Percentiles rank a stretch among this genome's conserved stretches.
These are phyloP conservation scores for Batrachochytrium dendrobatidis DNA, from an alignment of 371 early-diverging fungal species.

Conservation along the genomic window DNA sequence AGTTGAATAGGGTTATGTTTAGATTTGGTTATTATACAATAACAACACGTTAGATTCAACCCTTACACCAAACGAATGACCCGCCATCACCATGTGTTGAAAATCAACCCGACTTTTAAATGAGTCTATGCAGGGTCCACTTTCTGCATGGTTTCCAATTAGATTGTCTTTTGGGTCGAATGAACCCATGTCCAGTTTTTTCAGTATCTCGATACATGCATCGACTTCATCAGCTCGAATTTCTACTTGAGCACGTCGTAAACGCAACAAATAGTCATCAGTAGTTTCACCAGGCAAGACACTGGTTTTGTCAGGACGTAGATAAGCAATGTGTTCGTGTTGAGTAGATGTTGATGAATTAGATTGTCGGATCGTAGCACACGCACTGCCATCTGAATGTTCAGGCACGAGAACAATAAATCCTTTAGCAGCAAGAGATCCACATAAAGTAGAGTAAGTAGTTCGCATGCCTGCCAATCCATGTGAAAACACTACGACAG, in stretches of 20 bases:
- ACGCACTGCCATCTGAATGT: conserved; percentile 46
- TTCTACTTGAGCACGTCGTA: conserved; percentile 34
- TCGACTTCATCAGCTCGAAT: conserved; percentile 35
- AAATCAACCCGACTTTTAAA: conserved; percentile 38
- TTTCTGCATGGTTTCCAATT: not conserved
- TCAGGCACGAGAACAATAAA: conserved; percentile 49
- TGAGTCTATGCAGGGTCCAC: not conserved
- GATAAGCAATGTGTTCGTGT: conserved; percentile 12
- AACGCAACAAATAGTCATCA: conserved; percentile 14
- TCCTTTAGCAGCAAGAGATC: conserved; percentile 43
- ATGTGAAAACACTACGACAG: conserved; percentile 12
- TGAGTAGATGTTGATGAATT: conserved; percentile 12
- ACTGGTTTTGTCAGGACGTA: conserved; percentile 4
- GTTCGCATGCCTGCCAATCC: conserved; percentile 43
- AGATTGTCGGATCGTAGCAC: conserved; percentile 19
- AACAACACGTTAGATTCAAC: not conserved
- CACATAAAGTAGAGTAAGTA: conserved; percentile 40
- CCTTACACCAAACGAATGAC: conserved; percentile 53
- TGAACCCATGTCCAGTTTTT: conserved; percentile 13
- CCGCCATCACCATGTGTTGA: conserved; percentile 36
- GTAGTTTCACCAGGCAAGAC: conserved; percentile 11
- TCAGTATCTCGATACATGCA: conserved; percentile 17
- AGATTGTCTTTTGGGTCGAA: conserved; percentile 9
- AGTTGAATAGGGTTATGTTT: too few relatives aligned
- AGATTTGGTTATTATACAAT: too few relatives aligned